A percentile compares a stretch with the other conserved stretches of the same genome.
Conservation (phyloP, 1,284 basidiomycete genomes). For the Puccinia polysora region DNA sequence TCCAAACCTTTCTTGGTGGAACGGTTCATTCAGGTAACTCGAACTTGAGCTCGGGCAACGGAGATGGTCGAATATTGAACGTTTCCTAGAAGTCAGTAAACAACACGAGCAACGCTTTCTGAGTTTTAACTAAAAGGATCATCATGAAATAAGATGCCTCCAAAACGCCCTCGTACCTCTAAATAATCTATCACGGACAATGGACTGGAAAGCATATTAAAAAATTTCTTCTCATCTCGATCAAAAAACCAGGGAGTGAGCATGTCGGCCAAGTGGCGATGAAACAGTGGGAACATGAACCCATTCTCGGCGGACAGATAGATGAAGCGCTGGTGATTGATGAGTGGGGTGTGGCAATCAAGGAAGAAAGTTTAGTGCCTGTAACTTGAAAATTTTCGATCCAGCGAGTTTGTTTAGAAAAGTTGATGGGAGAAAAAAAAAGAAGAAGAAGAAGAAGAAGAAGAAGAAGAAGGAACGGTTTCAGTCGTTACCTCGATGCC, state of each 20-base stretch:
- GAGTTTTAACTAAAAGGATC: not conserved
- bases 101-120: not conserved
- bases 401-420: not conserved
- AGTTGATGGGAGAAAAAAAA: not conserved
- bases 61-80: constrained; percentile 1
- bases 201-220: constrained; percentile 57
- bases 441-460: not conserved
- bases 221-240: constrained; percentile 57
- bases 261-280: constrained; percentile 60
- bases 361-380: too few species aligned
- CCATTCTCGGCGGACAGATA: constrained; percentile 57
- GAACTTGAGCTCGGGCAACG: constrained; percentile 10
- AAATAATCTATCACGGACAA: constrained; percentile 58
- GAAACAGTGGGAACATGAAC: constrained; percentile 58
- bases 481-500: constrained; percentile 57
- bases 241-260: constrained; percentile 56
- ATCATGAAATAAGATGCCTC: constrained; percentile 45
- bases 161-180: constrained; percentile 52
- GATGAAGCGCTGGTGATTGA: constrained; percentile 55
- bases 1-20: too few species aligned
- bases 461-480: constrained; percentile 6
- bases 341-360: not conserved
- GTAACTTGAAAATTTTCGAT: not conserved
- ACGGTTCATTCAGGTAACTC: too few species aligned
- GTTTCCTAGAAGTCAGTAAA: constrained; percentile 8